Conservation (phyloP, 2,329 filamentous ascomycete genomes). For the Aspergillus quadrilineatus region DNA sequence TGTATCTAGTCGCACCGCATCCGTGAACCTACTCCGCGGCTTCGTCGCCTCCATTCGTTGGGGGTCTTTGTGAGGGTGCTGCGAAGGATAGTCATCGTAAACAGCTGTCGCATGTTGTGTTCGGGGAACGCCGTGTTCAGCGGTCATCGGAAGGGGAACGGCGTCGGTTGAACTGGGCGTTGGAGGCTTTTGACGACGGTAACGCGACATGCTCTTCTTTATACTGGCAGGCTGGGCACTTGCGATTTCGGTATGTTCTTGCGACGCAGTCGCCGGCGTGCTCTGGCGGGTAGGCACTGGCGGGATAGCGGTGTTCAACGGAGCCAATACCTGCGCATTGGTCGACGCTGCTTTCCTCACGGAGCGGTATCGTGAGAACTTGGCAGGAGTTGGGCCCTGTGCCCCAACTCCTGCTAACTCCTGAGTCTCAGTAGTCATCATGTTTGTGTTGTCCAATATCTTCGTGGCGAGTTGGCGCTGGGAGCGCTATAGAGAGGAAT, state of each 20-base stretch:
- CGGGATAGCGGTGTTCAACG: constrained; percentile 14
- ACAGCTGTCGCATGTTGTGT: neutral
- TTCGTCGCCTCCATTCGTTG: neutral
- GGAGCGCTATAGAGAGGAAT: neutral
- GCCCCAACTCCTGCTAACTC: constrained; percentile 15
- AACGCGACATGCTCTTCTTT: constrained; percentile 36
- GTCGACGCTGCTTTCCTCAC: constrained; percentile 49
- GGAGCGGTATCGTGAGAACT: constrained; percentile 60
- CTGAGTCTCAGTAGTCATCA: constrained; percentile 25
- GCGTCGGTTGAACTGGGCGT: constrained; percentile 16
- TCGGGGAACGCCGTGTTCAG: constrained; percentile 12
- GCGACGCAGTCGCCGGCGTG: constrained; percentile 16
- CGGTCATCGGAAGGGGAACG: constrained; percentile 12
- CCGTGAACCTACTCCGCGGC: constrained; percentile 2
- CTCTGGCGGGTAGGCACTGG: constrained; percentile 21
- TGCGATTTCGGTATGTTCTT: constrained; percentile 2
- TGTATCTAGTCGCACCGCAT: constrained; percentile 8
- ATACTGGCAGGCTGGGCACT: constrained; percentile 21
- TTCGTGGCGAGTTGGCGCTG: neutral
- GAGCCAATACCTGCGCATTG: constrained; percentile 28
- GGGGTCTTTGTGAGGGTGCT: neutral
- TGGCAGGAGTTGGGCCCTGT: constrained; percentile 31
- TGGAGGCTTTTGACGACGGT: constrained; percentile 29
- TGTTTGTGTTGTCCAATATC: neutral
- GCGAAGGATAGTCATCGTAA: neutral